Percentiles rank a stretch among this genome's conserved stretches.
Evolutionary conservation across 1,139 yeast species (phyloP).

Genomic region (Debaryomyces robertsiae): DNA sequence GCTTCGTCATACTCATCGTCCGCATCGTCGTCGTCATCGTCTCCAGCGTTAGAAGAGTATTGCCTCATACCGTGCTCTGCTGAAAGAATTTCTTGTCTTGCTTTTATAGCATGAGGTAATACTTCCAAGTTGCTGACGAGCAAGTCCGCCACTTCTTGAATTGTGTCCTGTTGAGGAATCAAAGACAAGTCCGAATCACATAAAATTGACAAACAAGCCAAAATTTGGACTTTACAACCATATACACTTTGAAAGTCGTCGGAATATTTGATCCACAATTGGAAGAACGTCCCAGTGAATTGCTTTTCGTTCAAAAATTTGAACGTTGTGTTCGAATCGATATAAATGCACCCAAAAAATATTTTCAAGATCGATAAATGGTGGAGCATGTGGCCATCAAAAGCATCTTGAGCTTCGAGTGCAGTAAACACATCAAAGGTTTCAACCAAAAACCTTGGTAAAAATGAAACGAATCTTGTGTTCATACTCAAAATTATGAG

Average conservation of each 20-base stretch:
- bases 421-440: constrained; percentile 36
- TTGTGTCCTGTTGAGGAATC: constrained; percentile 36
- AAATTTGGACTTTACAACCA: constrained; percentile 56
- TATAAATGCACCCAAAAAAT: constrained; percentile 42
- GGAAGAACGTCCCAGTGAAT: constrained; percentile 41
- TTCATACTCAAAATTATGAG: constrained; percentile 42
- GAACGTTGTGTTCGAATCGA: constrained; percentile 43
- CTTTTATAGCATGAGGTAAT: constrained; percentile 52
- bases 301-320: constrained; percentile 41
- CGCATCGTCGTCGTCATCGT: constrained; percentile 27
- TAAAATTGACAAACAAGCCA: constrained; percentile 41
- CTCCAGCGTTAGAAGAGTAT: constrained; percentile 22
- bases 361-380: constrained; percentile 48
- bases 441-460: constrained; percentile 41
- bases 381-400: constrained; percentile 52
- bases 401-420: constrained; percentile 43
- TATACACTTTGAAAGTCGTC: constrained; percentile 55
- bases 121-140: constrained; percentile 45
- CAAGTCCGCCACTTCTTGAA: constrained; percentile 44
- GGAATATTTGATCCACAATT: constrained; percentile 52
- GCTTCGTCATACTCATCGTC: constrained; percentile 31
- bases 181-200: constrained; percentile 31
- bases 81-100: constrained; percentile 44
- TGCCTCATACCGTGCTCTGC: constrained; percentile 37
- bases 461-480: constrained; percentile 32